Percentiles rank a stretch among this genome's conserved stretches.
Evolutionary conservation across 768 basidiomycete species (phyloP).

Genomic region (Neoboletus magnificus): DNA sequence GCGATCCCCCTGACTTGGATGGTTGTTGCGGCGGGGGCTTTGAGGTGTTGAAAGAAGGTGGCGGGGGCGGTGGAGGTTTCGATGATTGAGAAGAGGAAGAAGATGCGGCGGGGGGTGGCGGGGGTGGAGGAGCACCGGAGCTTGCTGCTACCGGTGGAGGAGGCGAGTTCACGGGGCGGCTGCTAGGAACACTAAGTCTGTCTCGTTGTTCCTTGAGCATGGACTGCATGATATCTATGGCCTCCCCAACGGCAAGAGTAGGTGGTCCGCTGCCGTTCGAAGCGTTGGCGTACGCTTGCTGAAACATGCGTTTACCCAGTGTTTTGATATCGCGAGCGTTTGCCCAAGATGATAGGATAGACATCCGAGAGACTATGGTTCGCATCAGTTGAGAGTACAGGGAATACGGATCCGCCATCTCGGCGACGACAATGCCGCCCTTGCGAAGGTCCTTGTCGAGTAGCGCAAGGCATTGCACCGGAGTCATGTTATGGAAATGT

Average conservation of each 20-base stretch:
- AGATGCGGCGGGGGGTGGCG: slow-evolving; percentile 18
- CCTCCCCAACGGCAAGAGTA: slow-evolving; percentile 1
- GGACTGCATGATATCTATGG: slow-evolving; percentile 6
- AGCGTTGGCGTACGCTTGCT: slow-evolving; percentile 13
- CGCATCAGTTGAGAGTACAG: slow-evolving; percentile 9
- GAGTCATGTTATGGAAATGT: slow-evolving; percentile 48
- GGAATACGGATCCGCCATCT: slow-evolving; percentile 19
- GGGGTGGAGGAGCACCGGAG: slow-evolving; percentile 19
- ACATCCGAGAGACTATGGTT: slow-evolving; percentile 36
- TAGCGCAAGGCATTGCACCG: slow-evolving; percentile 48
- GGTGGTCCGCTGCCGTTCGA: slow-evolving; percentile 1
- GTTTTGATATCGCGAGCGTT: slow-evolving; percentile 66
- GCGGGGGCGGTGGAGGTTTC: not conserved
- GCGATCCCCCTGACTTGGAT: slow-evolving; percentile 5
- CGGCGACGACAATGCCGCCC: slow-evolving; percentile 37
- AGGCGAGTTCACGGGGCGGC: not conserved
- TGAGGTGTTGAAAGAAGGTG: not conserved
- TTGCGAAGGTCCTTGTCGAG: slow-evolving; percentile 47
- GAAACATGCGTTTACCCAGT: slow-evolving; percentile 31
- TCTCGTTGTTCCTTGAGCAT: slow-evolving; percentile 20
- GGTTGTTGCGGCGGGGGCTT: not conserved
- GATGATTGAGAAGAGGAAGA: slow-evolving; percentile 17
- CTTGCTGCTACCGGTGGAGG: slow-evolving; percentile 21
- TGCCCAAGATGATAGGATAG: slow-evolving; percentile 55
- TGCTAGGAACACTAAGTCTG: slow-evolving; percentile 23